phyloP scores from a whole-genome alignment of 1,139 yeast genomes.

The Groenewaldozyma auringiensis region DNA sequence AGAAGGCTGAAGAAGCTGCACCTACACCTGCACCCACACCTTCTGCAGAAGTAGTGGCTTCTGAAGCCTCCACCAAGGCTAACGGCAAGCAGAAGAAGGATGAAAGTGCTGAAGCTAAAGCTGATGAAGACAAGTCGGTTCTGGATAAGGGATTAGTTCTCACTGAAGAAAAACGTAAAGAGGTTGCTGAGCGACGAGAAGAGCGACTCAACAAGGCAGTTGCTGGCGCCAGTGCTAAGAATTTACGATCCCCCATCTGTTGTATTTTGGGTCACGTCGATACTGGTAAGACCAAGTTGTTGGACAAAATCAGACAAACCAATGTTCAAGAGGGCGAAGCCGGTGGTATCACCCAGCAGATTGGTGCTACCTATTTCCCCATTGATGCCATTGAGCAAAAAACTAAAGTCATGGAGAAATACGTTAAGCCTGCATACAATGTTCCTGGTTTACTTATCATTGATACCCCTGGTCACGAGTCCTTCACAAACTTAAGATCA shows the following conservation, averaged over 20 bases:
- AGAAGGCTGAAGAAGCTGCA: constrained; percentile 17
- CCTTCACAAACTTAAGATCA: constrained; percentile 92
- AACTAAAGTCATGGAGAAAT: constrained; percentile 83
- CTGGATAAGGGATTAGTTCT: constrained; percentile 23
- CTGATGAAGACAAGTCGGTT: constrained; percentile 23
- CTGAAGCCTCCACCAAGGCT: constrained; percentile 16
- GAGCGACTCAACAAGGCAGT: constrained; percentile 35
- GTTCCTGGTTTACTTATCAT: constrained; percentile 95
- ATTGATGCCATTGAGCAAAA: constrained; percentile 86
- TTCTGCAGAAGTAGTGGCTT: constrained; percentile 20
- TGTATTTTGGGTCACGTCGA: constrained; percentile 99
- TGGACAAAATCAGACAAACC: constrained; percentile 96
- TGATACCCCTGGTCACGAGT: constrained; percentile 99
- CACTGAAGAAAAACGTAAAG: constrained; percentile 20
- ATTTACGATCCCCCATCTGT: constrained; percentile 96
- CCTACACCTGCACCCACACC: constrained; percentile 19
- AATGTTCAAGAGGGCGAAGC: constrained; percentile 99
- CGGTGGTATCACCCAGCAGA: constrained; percentile 99
- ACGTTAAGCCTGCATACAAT: constrained; percentile 74
- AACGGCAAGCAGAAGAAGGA: constrained; percentile 23
- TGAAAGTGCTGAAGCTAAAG: constrained; percentile 21
- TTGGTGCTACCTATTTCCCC: constrained; percentile 99
- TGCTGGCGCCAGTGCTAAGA: constrained; percentile 30
- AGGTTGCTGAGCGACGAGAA: constrained; percentile 33
- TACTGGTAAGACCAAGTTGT: constrained; percentile 95